These are phyloP conservation scores for Gaeumannomyces sp. DNA, from an alignment of 2,329 filamentous ascomycete genomes.

Conservation along the genomic window DNA sequence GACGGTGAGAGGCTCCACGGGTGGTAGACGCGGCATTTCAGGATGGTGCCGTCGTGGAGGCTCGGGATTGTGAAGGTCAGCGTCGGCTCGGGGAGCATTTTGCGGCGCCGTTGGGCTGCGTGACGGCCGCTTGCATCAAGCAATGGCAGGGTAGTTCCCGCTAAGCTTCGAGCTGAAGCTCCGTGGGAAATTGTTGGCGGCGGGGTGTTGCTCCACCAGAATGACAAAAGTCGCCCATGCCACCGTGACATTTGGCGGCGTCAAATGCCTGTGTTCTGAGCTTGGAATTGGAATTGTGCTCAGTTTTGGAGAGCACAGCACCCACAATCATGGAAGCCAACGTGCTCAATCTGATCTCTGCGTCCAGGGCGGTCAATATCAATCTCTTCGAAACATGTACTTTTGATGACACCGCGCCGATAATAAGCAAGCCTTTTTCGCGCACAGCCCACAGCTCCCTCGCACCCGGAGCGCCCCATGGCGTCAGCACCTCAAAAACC, in stretches of 20 bases:
- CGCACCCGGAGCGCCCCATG: not conserved
- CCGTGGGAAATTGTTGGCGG: not conserved
- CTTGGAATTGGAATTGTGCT: not conserved
- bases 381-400: not conserved
- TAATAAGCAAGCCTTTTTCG: not conserved
- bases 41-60: conserved; percentile 65
- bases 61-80: conserved; percentile 76
- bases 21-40: conserved; percentile 82
- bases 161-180: not conserved
- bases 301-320: not conserved
- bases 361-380: not conserved
- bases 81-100: conserved; percentile 50
- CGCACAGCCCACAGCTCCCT: no score
- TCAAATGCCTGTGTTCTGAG: no score
- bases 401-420: not conserved
- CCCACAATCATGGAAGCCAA: no score
- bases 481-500: not conserved
- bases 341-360: not conserved
- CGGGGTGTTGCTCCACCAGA: not conserved
- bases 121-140: no score
- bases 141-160: not conserved
- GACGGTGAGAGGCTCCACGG: conserved; percentile 40
- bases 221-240: not conserved
- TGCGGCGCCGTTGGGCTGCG: not conserved
- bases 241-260: not conserved